These are phyloP conservation scores for Ambrosia trifida DNA, from an alignment of 129 eudicot species.

Conservation along the genomic window DNA sequence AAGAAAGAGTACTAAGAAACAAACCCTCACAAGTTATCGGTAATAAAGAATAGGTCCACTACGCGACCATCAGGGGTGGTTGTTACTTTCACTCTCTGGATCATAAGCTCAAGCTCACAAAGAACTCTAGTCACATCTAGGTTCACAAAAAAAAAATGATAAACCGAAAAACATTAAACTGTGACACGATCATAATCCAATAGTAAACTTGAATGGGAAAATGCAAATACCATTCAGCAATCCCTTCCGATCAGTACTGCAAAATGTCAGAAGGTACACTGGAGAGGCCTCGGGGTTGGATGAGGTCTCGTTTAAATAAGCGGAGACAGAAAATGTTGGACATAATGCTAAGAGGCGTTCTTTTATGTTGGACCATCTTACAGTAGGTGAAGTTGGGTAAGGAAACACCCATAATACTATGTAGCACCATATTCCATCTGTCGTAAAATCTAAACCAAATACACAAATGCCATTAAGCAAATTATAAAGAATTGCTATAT, in stretches of 20 bases:
- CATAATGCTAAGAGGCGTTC: slow-evolving; percentile 68
- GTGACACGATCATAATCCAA: neutral
- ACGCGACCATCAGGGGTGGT: slow-evolving; percentile 83
- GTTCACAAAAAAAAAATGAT: neutral
- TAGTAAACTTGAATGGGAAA: neutral
- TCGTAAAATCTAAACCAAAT: slow-evolving; percentile 59
- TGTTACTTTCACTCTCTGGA: slow-evolving; percentile 74
- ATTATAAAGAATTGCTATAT: neutral
- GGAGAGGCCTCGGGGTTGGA: slow-evolving; percentile 43
- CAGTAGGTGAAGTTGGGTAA: slow-evolving; percentile 42
- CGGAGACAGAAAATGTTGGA: slow-evolving; percentile 59
- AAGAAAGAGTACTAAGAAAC: slow-evolving; percentile 35
- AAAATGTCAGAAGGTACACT: slow-evolving; percentile 56
- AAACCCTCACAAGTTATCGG: slow-evolving; percentile 68
- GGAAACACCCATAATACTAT: slow-evolving; percentile 78
- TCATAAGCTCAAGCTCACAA: slow-evolving; percentile 68
- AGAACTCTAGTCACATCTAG: slow-evolving; percentile 76
- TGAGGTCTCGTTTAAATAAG: slow-evolving; percentile 51
- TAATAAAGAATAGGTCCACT: slow-evolving; percentile 66
- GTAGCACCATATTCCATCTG: slow-evolving; percentile 94
- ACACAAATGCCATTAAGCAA: slow-evolving; percentile 7
- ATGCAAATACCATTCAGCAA: slow-evolving; percentile 53
- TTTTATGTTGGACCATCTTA: slow-evolving; percentile 71
- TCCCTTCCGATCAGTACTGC: slow-evolving; percentile 62
- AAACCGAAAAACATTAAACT: slow-evolving; percentile 13